phyloP scores from a whole-genome alignment of 2,329 filamentous ascomycete species.

The Sporothrix humicola region DNA sequence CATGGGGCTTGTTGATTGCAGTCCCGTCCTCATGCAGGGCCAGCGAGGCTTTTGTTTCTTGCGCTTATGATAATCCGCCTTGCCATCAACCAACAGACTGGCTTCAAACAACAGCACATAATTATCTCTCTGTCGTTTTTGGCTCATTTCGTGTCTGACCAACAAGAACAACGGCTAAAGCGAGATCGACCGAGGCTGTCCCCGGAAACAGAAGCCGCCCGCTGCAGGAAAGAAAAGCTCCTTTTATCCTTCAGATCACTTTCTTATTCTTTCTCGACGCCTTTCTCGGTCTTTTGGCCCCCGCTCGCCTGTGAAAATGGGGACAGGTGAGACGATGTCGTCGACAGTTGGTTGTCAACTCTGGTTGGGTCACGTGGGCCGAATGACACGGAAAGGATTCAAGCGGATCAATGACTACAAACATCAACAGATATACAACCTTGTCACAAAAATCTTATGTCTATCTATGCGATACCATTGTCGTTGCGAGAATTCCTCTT shows the following conservation, averaged over 20 bases:
- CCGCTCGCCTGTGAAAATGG: background rate
- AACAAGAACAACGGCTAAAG: conserved; percentile 2
- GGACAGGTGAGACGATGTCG: background rate
- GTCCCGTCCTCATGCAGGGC: background rate
- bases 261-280: background rate
- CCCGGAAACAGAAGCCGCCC: conserved; percentile 10
- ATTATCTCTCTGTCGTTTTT: background rate
- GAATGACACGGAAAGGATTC: background rate
- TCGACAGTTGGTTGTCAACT: background rate
- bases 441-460: too few relatives aligned
- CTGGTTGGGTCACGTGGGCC: background rate
- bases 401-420: too few relatives aligned
- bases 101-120: background rate
- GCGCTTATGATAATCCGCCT: too few relatives aligned
- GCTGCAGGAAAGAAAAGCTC: background rate
- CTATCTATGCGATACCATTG: too few relatives aligned
- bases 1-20: background rate
- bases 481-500: background rate
- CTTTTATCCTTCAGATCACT: background rate
- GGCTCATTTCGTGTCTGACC: background rate
- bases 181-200: background rate
- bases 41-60: background rate
- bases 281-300: conserved; percentile 10
- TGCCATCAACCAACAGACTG: too few relatives aligned
- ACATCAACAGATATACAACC: too few relatives aligned